Percentiles rank a stretch among this genome's conserved stretches.
Evolutionary conservation across 192 early-diverging fungal species (phyloP).

Genomic region (Physocladia obscura): DNA sequence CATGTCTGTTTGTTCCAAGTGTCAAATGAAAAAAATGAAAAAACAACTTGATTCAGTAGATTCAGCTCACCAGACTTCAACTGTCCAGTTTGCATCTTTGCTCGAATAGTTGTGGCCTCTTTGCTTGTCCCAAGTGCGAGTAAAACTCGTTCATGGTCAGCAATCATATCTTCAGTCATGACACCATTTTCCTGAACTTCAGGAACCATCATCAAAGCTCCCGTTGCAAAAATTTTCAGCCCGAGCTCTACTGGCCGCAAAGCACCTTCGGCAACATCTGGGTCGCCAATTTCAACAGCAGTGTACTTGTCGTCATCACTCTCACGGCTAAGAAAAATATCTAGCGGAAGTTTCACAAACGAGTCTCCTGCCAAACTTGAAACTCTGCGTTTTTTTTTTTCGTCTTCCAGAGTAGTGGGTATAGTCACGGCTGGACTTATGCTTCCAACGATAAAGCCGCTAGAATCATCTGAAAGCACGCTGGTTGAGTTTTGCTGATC

Average conservation of each 20-base stretch:
- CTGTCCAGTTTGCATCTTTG: conserved; percentile 74
- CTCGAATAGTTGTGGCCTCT: conserved; percentile 71
- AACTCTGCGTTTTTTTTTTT: neutral
- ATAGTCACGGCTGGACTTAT: neutral
- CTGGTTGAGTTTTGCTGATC: neutral
- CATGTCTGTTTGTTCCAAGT: conserved; percentile 67
- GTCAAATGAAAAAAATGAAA: neutral
- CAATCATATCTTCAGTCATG: conserved; percentile 88
- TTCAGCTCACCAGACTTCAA: conserved; percentile 58
- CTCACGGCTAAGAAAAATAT: neutral
- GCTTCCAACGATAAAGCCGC: conserved; percentile 11
- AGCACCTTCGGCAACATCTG: conserved; percentile 1
- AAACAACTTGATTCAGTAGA: conserved; percentile 16
- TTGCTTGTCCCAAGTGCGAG: conserved; percentile 73
- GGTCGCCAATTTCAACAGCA: neutral
- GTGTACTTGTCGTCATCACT: neutral
- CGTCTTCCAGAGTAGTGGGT: neutral
- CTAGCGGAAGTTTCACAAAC: conserved; percentile 14
- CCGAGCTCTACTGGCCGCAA: neutral
- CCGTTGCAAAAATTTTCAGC: conserved; percentile 35
- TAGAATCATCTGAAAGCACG: conserved; percentile 2
- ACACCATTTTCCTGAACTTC: conserved; percentile 62
- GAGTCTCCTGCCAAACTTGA: neutral
- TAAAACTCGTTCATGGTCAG: conserved; percentile 75
- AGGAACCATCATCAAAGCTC: conserved; percentile 58